These are phyloP conservation scores for Xerocomellus intermedius DNA, from an alignment of 768 basidiomycete genomes.

Conservation along the genomic window DNA sequence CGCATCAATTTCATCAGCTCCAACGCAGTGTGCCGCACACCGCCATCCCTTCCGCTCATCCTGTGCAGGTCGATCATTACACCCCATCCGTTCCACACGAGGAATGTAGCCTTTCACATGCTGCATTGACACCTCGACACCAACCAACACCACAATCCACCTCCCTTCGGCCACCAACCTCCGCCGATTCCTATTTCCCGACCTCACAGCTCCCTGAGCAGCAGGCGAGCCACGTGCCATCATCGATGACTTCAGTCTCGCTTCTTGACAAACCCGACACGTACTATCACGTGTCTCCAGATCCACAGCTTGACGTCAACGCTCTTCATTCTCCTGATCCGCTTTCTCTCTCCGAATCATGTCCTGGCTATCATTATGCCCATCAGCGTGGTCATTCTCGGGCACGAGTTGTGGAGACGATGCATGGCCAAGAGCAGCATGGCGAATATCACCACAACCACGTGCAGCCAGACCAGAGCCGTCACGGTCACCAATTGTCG, in stretches of 20 bases:
- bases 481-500: conserved; percentile 14
- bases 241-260: conserved; percentile 28
- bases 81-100: conserved; percentile 29
- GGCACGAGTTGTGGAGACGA: conserved; percentile 26
- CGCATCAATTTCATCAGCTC: conserved; percentile 33
- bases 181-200: conserved; percentile 27
- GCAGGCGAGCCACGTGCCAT: conserved; percentile 24
- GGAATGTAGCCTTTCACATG: conserved; percentile 28
- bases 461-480: conserved; percentile 19
- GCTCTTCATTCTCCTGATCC: conserved; percentile 28
- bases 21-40: conserved; percentile 29
- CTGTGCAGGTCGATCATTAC: conserved; percentile 37
- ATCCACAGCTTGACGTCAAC: conserved; percentile 32
- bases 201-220: conserved; percentile 24
- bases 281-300: conserved; percentile 27
- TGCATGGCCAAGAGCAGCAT: conserved; percentile 25
- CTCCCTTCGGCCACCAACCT: conserved; percentile 19
- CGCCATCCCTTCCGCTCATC: conserved; percentile 30
- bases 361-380: conserved; percentile 29
- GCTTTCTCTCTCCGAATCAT: conserved; percentile 30
- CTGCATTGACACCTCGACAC: conserved; percentile 21
- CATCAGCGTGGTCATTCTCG: conserved; percentile 27
- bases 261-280: conserved; percentile 27
- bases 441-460: conserved; percentile 28
- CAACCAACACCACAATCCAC: conserved; percentile 16